Conservation (phyloP, 805 yeast genomes). For the Candida tallmaniae region DNA sequence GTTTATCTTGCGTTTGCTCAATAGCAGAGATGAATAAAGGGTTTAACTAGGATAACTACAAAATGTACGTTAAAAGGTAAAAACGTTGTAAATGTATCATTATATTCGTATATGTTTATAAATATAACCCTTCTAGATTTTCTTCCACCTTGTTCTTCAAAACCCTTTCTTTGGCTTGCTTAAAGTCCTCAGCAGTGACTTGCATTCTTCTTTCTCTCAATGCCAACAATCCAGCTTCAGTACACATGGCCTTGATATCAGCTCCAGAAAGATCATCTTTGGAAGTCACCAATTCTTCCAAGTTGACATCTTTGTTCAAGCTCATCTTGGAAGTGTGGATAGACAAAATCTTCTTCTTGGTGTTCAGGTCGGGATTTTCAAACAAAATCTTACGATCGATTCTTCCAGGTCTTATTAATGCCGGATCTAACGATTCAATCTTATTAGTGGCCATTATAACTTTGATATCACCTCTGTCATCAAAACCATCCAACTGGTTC, state of each 20-base stretch:
- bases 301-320: constrained; percentile 78
- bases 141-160: constrained; percentile 96
- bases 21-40: constrained; percentile 7
- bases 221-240: constrained; percentile 95
- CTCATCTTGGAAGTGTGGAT: constrained; percentile 95
- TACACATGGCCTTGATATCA: constrained; percentile 94
- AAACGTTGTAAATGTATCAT: too few relatives aligned
- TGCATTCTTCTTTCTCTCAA: constrained; percentile 97
- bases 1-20: constrained; percentile 53
- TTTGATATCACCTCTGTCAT: constrained; percentile 94
- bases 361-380: constrained; percentile 91
- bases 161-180: constrained; percentile 90
- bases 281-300: constrained; percentile 81
- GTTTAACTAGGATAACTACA: too few relatives aligned
- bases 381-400: constrained; percentile 93
- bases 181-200: constrained; percentile 90
- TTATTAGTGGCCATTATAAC: constrained; percentile 98
- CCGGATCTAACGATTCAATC: constrained; percentile 92
- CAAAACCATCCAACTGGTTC: constrained; percentile 95
- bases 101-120: constrained; percentile 27
- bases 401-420: constrained; percentile 94
- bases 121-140: constrained; percentile 88
- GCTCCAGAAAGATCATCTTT: constrained; percentile 97
- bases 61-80: too few relatives aligned
- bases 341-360: constrained; percentile 86